phyloP scores from a whole-genome alignment of 2,329 filamentous ascomycete genomes.

The Cryphonectria naterciae region DNA sequence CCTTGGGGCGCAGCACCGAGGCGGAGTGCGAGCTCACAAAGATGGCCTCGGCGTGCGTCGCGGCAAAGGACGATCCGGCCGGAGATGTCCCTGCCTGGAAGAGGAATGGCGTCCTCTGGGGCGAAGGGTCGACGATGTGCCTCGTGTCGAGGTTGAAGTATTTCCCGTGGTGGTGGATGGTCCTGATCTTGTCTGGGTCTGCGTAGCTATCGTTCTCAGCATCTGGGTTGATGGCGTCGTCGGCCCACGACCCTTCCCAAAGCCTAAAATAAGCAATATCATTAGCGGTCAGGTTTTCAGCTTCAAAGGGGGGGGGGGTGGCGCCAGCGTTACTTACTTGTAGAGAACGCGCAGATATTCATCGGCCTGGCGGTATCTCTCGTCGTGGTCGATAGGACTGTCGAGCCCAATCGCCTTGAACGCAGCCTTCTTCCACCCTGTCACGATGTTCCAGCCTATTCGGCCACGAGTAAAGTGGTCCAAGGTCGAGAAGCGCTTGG shows the following conservation, averaged over 20 bases:
- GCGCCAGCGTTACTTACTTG: slow-evolving; percentile 44
- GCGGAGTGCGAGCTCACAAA: slow-evolving; percentile 57
- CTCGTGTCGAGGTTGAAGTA: slow-evolving; percentile 45
- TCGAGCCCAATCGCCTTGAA: slow-evolving; percentile 62
- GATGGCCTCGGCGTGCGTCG: slow-evolving; percentile 58
- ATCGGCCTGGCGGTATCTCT: slow-evolving; percentile 56
- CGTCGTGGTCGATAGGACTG: slow-evolving; percentile 57
- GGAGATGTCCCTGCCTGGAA: slow-evolving; percentile 59
- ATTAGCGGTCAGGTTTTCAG: neutral
- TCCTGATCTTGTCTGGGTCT: slow-evolving; percentile 55
- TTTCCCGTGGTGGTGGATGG: slow-evolving; percentile 57
- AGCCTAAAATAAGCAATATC: slow-evolving; percentile 34
- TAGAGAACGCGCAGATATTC: slow-evolving; percentile 59
- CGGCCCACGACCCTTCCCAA: slow-evolving; percentile 50
- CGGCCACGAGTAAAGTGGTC: slow-evolving; percentile 65
- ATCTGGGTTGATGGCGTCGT: slow-evolving; percentile 51
- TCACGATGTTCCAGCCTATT: slow-evolving; percentile 71
- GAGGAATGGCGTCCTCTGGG: slow-evolving; percentile 54
- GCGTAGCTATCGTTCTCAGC: slow-evolving; percentile 52
- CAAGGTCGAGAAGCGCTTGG: slow-evolving; percentile 64
- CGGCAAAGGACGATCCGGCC: slow-evolving; percentile 55
- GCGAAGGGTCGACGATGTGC: slow-evolving; percentile 51
- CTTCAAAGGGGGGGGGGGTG: too few relatives aligned
- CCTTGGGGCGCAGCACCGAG: slow-evolving; percentile 48
- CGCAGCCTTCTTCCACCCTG: slow-evolving; percentile 62